Percentiles rank a stretch among this genome's conserved stretches.
phyloP scores from a whole-genome alignment of 768 basidiomycete species.

The Collybia sp. region DNA sequence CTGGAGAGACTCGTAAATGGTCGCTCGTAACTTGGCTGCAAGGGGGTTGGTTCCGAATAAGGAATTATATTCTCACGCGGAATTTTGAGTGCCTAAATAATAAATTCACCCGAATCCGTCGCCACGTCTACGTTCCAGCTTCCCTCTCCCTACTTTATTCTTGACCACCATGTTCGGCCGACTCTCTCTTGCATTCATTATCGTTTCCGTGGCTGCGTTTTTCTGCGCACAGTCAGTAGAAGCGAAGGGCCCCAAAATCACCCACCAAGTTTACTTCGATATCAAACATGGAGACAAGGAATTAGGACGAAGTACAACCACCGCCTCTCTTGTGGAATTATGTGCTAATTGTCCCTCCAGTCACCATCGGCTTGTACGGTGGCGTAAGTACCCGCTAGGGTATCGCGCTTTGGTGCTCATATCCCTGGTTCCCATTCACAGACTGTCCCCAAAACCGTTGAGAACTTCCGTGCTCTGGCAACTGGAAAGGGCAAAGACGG shows the following conservation, averaged over 20 bases:
- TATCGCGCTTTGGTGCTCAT: neutral
- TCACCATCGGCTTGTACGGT: constrained; percentile 87
- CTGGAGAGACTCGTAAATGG: constrained; percentile 55
- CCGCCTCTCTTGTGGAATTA: constrained; percentile 2
- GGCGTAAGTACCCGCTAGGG: constrained; percentile 45
- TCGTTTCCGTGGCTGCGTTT: constrained; percentile 61
- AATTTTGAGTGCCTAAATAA: constrained; percentile 6
- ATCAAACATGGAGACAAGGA: constrained; percentile 88
- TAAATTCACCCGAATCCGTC: too few relatives aligned
- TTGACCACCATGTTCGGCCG: constrained; percentile 54
- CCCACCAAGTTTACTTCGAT: constrained; percentile 93
- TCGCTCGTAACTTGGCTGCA: neutral
- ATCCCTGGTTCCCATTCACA: constrained; percentile 20
- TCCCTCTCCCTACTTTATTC: constrained; percentile 12
- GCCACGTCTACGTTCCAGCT: neutral
- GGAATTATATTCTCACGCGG: neutral
- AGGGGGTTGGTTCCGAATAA: too few relatives aligned
- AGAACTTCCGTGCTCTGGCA: constrained; percentile 94
- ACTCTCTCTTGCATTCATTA: constrained; percentile 54
- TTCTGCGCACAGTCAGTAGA: constrained; percentile 71
- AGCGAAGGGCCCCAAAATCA: constrained; percentile 84
- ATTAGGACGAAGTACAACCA: constrained; percentile 67
- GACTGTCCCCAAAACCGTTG: constrained; percentile 94
- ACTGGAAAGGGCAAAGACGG: constrained; percentile 82
- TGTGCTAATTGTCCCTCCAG: constrained; percentile 29